Evolutionary conservation across 2,329 filamentous ascomycete genomes (phyloP), one percentile per base, ranked within the genome.

Genomic region (Fusarium duplospermum): DNA sequence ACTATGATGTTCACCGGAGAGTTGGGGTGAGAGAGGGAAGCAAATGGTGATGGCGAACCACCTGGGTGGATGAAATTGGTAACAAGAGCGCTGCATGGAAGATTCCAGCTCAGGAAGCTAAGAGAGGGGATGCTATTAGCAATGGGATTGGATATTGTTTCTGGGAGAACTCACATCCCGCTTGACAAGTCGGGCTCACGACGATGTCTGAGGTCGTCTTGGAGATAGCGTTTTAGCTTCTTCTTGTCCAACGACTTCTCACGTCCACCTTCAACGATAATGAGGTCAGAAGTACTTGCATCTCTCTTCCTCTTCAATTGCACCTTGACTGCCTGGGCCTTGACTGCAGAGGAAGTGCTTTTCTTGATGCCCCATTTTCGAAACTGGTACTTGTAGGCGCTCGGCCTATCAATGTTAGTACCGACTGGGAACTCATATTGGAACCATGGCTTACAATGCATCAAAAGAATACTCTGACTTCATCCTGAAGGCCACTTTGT

Each of bases 341-440:
- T 59, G 20, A 38, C 22, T 4, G 2, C 0, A 2, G 56, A 59
- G 1, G 56, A 59, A 29, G 35, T 40, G 56, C 24, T 59, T 35
- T 59, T 59, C 24, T 59, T 59, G 35, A 59, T 36, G 27, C 13
- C 22, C 56, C 56, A 59, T 29, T 59, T 59, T n/a, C 6, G 6
- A 6, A 59, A 59, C 6, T 35, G 35, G 2, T 59, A 59, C 24
- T 59, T 38, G n/a, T 42, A 59, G 20, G 35, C 35, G 7, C 4
- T 27, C 11, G 57, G 35, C 3, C 57, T 58, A 2, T 4, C 18
- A 16, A 59, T 6, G 35, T 59, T 13, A 59, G 33, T 18, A 6
- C 16, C 8, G n/a, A n/a, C n/a, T n/a, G n/a, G n/a, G n/a, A n/a
- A n/a, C n/a, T n/a, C n/a, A n/a, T n/a, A n/a, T n/a, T n/a, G n/a